Evolutionary conservation across 164 flowering plant genomes (phyloP).

Genomic region (Platanus orientalis): DNA sequence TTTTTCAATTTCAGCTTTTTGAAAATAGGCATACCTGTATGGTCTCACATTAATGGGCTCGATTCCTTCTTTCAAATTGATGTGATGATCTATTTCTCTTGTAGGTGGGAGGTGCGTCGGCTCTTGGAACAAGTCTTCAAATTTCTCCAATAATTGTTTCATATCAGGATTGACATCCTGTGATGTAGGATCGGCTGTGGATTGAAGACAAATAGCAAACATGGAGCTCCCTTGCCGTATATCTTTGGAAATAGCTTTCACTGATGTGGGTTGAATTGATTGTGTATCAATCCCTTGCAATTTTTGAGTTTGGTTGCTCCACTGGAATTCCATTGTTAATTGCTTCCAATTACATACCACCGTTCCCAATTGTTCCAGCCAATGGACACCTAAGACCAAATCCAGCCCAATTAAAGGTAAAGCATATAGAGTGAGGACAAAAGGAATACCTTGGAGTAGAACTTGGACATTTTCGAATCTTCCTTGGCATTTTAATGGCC

Average conservation of each 20-base stretch:
- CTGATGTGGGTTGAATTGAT: neutral
- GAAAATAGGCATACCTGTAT: no score
- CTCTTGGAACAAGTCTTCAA: constrained; percentile 3
- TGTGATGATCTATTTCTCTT: constrained; percentile 4
- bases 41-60: constrained; percentile 5
- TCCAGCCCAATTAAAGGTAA: constrained; percentile 8
- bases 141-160: neutral
- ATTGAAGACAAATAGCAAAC: constrained; percentile 5
- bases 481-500: no score
- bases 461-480: constrained; percentile 3
- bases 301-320: neutral
- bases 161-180: neutral
- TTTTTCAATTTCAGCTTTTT: no score
- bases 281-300: constrained; percentile 2
- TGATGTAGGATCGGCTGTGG: neutral
- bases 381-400: constrained; percentile 2
- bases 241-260: neutral
- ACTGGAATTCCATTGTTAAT: constrained; percentile 3
- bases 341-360: constrained; percentile 4
- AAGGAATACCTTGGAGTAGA: constrained; percentile 4
- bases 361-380: constrained; percentile 1
- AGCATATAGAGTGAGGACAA: constrained; percentile 1
- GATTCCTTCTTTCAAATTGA: constrained; percentile 3
- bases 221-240: neutral
- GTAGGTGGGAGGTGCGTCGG: neutral